A percentile compares a stretch with the other conserved stretches of the same genome.
Conservation (phyloP, 148 eudicot species). For the Gaultheria prostrata region DNA sequence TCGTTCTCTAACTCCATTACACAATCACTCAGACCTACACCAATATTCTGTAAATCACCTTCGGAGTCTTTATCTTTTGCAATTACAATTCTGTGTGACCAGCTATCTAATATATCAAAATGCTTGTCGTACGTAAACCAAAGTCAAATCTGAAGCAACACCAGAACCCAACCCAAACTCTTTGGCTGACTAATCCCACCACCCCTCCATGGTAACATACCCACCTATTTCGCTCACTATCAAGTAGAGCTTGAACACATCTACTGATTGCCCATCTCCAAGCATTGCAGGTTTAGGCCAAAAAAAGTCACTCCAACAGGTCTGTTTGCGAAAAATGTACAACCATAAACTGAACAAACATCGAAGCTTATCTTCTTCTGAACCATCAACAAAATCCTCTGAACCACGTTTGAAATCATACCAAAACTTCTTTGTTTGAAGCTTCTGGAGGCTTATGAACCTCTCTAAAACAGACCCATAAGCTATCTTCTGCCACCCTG, state of each 20-base stretch:
- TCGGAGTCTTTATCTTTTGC: slow-evolving; percentile 19
- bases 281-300: slow-evolving; percentile 56
- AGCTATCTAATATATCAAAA: slow-evolving; percentile 37
- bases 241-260: slow-evolving; percentile 56
- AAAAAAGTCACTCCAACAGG: slow-evolving; percentile 30
- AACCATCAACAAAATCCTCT: slow-evolving; percentile 13
- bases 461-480: slow-evolving; percentile 32
- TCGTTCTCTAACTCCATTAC: slow-evolving; percentile 47
- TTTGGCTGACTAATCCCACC: slow-evolving; percentile 58
- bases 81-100: slow-evolving; percentile 23
- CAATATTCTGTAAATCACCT: slow-evolving; percentile 17
- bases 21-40: slow-evolving; percentile 13
- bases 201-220: slow-evolving; percentile 39
- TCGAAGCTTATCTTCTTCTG: slow-evolving; percentile 25
- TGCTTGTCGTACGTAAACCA: slow-evolving; percentile 51
- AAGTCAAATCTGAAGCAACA: slow-evolving; percentile 48
- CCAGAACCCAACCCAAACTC: slow-evolving; percentile 45
- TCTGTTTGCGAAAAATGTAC: slow-evolving; percentile 27
- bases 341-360: slow-evolving; percentile 31
- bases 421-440: slow-evolving; percentile 1
- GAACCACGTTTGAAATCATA: slow-evolving; percentile 7
- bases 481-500: slow-evolving; percentile 44
- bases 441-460: slow-evolving; percentile 21
- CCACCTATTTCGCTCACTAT: slow-evolving; percentile 62
- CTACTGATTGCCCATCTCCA: slow-evolving; percentile 57